Evolutionary conservation across 306 rosid genomes (phyloP).

Genomic region (Fagus sylvatica): DNA sequence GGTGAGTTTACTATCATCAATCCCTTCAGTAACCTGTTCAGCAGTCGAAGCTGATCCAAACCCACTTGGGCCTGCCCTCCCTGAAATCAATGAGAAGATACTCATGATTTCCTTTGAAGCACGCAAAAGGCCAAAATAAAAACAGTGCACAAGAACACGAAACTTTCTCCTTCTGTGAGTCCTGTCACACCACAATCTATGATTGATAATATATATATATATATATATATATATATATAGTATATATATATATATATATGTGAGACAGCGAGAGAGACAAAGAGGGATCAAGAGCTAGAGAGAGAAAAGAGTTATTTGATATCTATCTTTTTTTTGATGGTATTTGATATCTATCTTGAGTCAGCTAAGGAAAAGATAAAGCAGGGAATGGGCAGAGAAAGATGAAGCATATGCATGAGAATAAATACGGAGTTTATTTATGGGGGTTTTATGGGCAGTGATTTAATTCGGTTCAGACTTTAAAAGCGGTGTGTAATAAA

Average conservation of each 20-base stretch:
- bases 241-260: background rate
- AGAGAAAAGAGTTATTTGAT: too few species aligned
- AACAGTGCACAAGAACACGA: background rate
- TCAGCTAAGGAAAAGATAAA: background rate
- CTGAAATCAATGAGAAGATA: conserved; percentile 60
- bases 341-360: too few species aligned
- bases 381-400: background rate
- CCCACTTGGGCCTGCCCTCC: conserved; percentile 72
- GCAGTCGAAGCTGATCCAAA: conserved; percentile 93
- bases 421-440: background rate
- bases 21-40: conserved; percentile 70
- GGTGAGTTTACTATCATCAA: conserved; percentile 67
- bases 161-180: conserved; percentile 2
- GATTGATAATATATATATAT: background rate
- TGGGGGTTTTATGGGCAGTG: conserved; percentile 29
- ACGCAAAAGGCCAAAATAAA: background rate
- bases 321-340: too few species aligned
- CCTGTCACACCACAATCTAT: background rate
- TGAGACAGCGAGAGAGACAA: background rate
- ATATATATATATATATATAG: background rate
- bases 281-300: too few species aligned
- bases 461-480: conserved; percentile 2
- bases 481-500: conserved; percentile 27
- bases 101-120: conserved; percentile 28
- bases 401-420: conserved; percentile 32